A percentile compares a stretch with the other conserved stretches of the same genome.
These are phyloP conservation scores for Aspergillus egyptiacus DNA, from an alignment of 495 filamentous ascomycete species.

Conservation along the genomic window DNA sequence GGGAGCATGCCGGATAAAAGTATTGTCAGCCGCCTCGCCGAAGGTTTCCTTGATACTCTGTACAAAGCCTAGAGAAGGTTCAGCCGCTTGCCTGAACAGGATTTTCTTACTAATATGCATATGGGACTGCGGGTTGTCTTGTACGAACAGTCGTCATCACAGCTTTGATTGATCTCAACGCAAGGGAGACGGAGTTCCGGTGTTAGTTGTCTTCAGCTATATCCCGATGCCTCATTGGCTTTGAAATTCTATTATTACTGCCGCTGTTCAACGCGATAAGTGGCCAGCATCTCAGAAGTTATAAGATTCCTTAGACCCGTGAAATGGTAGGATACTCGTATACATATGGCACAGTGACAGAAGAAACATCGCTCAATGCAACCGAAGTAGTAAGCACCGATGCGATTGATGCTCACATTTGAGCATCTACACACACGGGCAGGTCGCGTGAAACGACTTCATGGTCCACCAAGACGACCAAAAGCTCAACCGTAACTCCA, in stretches of 20 bases:
- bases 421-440: background rate
- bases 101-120: slow-evolving; percentile 15
- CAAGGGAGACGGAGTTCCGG: slow-evolving; percentile 13
- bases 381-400: slow-evolving; percentile 16
- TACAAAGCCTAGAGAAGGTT: slow-evolving; percentile 72
- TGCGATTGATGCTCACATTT: background rate
- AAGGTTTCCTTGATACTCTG: slow-evolving; percentile 87
- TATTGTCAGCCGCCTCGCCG: slow-evolving; percentile 83
- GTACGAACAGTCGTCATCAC: background rate
- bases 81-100: background rate
- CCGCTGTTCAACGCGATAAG: background rate
- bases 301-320: slow-evolving; percentile 1
- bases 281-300: slow-evolving; percentile 1
- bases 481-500: slow-evolving; percentile 11
- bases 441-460: background rate
- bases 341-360: slow-evolving; percentile 36
- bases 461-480: slow-evolving; percentile 1
- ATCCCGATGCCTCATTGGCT: background rate
- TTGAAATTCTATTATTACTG: slow-evolving; percentile 7
- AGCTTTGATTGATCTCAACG: slow-evolving; percentile 7
- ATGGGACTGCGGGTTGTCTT: background rate
- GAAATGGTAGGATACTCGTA: slow-evolving; percentile 3
- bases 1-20: slow-evolving; percentile 93
- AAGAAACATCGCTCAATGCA: slow-evolving; percentile 40
- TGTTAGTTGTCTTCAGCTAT: background rate